Conservation (phyloP, 441 rosid genomes). For the Gossypium davidsonii region DNA sequence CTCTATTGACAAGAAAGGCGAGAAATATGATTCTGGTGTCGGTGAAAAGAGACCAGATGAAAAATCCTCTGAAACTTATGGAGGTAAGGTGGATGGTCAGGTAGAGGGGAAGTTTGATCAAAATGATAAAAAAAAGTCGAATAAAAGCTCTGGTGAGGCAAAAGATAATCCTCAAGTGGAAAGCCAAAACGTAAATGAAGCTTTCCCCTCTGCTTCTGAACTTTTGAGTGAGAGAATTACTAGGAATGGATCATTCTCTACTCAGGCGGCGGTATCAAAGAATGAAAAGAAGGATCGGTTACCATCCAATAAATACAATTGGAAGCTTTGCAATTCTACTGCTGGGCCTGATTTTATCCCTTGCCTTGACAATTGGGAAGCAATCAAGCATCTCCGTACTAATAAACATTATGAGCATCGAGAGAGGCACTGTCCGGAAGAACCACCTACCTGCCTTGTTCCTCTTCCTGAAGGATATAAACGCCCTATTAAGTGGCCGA, state of each 20-base stretch:
- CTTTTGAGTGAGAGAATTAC: conserved; percentile 63
- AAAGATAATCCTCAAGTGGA: conserved; percentile 37
- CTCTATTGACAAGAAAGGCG: not conserved
- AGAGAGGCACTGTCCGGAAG: conserved; percentile 90
- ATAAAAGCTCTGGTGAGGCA: conserved; percentile 30
- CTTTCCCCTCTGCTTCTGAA: conserved; percentile 73
- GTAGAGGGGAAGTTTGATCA: not conserved
- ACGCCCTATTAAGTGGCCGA: conserved; percentile 80
- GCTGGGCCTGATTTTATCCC: conserved; percentile 91
- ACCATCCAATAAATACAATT: conserved; percentile 43
- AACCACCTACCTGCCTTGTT: conserved; percentile 84
- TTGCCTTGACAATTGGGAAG: conserved; percentile 84
- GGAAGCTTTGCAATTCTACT: conserved; percentile 83
- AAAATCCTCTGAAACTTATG: conserved; percentile 26
- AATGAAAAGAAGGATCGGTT: conserved; percentile 70
- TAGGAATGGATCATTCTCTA: conserved; percentile 69
- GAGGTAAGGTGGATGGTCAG: conserved; percentile 16
- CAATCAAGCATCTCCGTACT: conserved; percentile 57
- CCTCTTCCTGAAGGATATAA: conserved; percentile 80
- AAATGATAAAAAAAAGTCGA: conserved; percentile 33
- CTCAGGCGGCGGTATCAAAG: conserved; percentile 83
- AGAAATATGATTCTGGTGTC: conserved; percentile 31
- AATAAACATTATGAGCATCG: conserved; percentile 95
- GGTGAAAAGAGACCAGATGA: conserved; percentile 30
- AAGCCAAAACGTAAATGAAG: conserved; percentile 44